Conservation (phyloP, 306 rosid species). For the Abrus precatorius region DNA sequence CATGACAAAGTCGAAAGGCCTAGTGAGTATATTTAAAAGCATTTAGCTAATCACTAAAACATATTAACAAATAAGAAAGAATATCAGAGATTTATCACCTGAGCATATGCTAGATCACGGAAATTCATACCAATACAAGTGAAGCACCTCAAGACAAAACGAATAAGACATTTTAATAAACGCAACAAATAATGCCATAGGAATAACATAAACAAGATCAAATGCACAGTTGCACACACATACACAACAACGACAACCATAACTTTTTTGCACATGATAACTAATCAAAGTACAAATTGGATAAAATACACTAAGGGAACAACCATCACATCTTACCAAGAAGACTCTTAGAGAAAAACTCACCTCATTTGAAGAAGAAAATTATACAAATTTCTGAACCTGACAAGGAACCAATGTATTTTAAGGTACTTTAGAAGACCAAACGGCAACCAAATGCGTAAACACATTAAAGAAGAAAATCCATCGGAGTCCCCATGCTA, state of each 20-base stretch:
- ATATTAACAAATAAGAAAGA: constrained; percentile 37
- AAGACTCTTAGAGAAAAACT: constrained; percentile 1
- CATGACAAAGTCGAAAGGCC: constrained; percentile 60
- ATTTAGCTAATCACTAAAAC: constrained; percentile 9
- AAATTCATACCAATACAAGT: constrained; percentile 17
- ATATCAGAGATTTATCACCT: constrained; percentile 20
- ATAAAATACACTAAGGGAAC: constrained; percentile 19
- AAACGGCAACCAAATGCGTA: not conserved
- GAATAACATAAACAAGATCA: constrained; percentile 9
- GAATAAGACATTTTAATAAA: not conserved
- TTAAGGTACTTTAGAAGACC: constrained; percentile 1
- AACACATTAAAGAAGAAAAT: not conserved
- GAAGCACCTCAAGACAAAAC: constrained; percentile 38
- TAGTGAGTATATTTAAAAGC: constrained; percentile 30
- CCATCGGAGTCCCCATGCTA: not conserved
- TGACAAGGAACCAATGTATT: constrained; percentile 12
- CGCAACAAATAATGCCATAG: constrained; percentile 7
- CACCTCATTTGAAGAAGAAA: constrained; percentile 8
- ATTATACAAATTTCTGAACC: not conserved
- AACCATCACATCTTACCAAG: not conserved
- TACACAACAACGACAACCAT: too few relatives aligned
- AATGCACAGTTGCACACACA: not conserved
- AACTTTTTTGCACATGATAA: constrained; percentile 12
- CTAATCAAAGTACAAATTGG: not conserved
- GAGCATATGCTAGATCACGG: constrained; percentile 20